A percentile compares a stretch with the other conserved stretches of the same genome.
phyloP scores from a whole-genome alignment of 2,329 filamentous ascomycete species.

The Fusarium clavum region DNA sequence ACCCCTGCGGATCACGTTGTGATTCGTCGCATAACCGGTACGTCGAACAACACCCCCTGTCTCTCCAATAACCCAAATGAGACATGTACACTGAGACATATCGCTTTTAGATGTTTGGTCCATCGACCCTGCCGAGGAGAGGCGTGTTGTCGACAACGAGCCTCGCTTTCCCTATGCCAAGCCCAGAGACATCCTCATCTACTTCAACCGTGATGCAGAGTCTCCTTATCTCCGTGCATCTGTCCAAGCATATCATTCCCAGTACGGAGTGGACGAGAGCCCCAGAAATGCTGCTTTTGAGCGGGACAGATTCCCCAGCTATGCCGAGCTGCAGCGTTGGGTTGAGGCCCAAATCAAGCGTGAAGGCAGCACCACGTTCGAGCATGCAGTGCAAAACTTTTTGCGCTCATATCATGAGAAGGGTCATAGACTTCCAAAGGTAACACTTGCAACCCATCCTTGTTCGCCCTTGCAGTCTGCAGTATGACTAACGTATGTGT shows the following conservation, averaged over 20 bases:
- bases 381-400: slow-evolving; percentile 52
- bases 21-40: slow-evolving; percentile 55
- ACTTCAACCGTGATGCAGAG: slow-evolving; percentile 51
- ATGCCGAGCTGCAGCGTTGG: slow-evolving; percentile 52
- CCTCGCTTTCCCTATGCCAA: slow-evolving; percentile 54
- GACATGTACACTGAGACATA: slow-evolving; percentile 45
- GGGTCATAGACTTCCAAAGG: slow-evolving; percentile 54
- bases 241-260: slow-evolving; percentile 54
- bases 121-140: slow-evolving; percentile 51
- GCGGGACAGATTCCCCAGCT: slow-evolving; percentile 53
- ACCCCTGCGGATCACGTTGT: slow-evolving; percentile 51
- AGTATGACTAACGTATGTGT: slow-evolving; percentile 35
- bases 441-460: slow-evolving; percentile 44
- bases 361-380: slow-evolving; percentile 51
- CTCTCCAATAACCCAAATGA: slow-evolving; percentile 33
- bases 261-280: slow-evolving; percentile 48
- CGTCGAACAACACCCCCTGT: slow-evolving; percentile 39
- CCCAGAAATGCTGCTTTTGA: slow-evolving; percentile 53
- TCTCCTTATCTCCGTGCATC: slow-evolving; percentile 55
- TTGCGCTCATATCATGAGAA: slow-evolving; percentile 53
- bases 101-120: slow-evolving; percentile 54
- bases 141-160: slow-evolving; percentile 48
- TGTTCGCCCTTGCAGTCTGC: neutral
- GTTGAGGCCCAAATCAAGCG: slow-evolving; percentile 53
- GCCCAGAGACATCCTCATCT: slow-evolving; percentile 52